Conservation (phyloP, 2,329 filamentous ascomycete species). For the Waltergamsia citrina region DNA sequence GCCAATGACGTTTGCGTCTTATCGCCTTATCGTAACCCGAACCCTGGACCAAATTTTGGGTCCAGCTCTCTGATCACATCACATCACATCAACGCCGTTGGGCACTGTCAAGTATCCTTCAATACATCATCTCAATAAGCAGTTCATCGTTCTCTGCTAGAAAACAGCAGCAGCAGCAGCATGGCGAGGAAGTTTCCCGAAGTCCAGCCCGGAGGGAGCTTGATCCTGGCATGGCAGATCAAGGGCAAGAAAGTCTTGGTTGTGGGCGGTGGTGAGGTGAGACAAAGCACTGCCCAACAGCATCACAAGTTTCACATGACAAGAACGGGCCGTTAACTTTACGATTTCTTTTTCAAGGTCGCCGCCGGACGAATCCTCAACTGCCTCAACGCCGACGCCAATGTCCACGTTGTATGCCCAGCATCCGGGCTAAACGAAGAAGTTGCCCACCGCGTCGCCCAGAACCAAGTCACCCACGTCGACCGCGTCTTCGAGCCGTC, state of each 20-base stretch:
- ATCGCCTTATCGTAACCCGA: no score
- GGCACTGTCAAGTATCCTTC: no score
- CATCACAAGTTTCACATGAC: no score
- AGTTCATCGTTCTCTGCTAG: no score
- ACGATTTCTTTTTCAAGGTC: constrained; percentile 63
- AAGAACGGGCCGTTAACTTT: no score
- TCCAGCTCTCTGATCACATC: no score
- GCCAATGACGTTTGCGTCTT: no score
- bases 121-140: no score
- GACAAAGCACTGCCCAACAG: constrained; percentile 12
- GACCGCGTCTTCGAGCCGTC: constrained; percentile 76
- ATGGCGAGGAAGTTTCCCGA: constrained; percentile 54
- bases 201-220: constrained; percentile 81
- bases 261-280: constrained; percentile 87
- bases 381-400: constrained; percentile 88
- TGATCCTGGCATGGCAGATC: constrained; percentile 95
- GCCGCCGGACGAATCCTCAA: constrained; percentile 90
- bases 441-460: constrained; percentile 70
- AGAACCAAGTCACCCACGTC: constrained; percentile 68
- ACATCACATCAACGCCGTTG: no score
- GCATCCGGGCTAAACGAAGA: constrained; percentile 75
- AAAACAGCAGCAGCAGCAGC: constrained; percentile 2
- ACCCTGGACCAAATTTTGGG: no score
- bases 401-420: constrained; percentile 79
- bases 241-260: constrained; percentile 84